Conservation (phyloP, 768 basidiomycete species). For the Podaxis sp. region DNA sequence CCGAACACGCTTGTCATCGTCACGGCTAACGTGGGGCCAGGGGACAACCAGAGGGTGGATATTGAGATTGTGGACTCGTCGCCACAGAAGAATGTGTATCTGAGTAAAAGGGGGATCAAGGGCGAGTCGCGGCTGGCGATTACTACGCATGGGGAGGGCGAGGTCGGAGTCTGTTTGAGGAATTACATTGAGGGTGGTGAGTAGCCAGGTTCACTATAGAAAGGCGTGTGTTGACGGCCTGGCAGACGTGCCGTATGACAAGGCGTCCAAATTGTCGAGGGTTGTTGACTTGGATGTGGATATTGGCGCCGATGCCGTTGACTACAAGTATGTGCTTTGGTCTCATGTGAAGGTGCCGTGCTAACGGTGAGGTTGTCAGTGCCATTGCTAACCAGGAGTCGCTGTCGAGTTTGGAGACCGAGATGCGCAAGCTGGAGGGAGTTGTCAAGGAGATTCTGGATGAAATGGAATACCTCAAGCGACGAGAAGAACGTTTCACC, state of each 20-base stretch:
- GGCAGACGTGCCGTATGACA: conserved; percentile 41
- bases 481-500: conserved; percentile 85
- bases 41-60: conserved; percentile 80
- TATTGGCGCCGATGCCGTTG: conserved; percentile 97
- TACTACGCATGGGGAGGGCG: conserved; percentile 90
- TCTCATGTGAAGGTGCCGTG: not conserved
- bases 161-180: conserved; percentile 94
- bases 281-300: conserved; percentile 94
- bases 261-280: conserved; percentile 53
- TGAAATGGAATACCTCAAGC: conserved; percentile 89
- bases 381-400: conserved; percentile 99
- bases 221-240: not conserved
- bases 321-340: conserved; percentile 81
- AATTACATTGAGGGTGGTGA: conserved; percentile 75
- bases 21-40: conserved; percentile 87
- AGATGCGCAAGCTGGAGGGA: conserved; percentile 97
- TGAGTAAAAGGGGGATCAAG: conserved; percentile 85
- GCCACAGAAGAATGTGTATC: conserved; percentile 81
- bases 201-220: conserved; percentile 27
- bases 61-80: conserved; percentile 93
- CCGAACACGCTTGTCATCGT: conserved; percentile 89
- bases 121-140: conserved; percentile 92
- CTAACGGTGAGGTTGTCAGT: conserved; percentile 38
- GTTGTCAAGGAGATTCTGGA: conserved; percentile 93
- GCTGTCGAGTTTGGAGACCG: conserved; percentile 91